Evolutionary conservation across 139 green algal species (phyloP).

Genomic region (Coelastrella sp.): DNA sequence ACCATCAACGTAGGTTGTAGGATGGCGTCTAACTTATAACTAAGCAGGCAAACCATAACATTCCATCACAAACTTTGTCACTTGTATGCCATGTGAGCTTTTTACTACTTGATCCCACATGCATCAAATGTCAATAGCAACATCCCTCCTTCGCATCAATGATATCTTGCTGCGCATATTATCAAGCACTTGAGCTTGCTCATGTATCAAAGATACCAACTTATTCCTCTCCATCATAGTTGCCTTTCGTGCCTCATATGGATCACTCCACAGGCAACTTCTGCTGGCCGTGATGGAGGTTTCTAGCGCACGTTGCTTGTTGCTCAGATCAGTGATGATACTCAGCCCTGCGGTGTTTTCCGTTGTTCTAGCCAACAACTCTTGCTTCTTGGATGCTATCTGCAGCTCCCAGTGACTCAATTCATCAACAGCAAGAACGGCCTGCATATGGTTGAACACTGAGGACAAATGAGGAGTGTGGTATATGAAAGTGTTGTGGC

Average conservation of each 20-base stretch:
- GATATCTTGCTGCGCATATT: neutral
- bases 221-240: conserved; percentile 63
- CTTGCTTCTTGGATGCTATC: conserved; percentile 51
- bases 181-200: conserved; percentile 35
- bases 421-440: conserved; percentile 51
- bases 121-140: neutral
- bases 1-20: too few species aligned
- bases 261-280: conserved; percentile 54
- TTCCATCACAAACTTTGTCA: too few species aligned
- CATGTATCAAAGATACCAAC: conserved; percentile 69
- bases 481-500: neutral
- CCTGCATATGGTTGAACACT: conserved; percentile 38
- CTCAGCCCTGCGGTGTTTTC: conserved; percentile 72
- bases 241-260: conserved; percentile 9
- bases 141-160: conserved; percentile 46
- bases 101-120: too few species aligned
- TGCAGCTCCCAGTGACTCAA: conserved; percentile 58
- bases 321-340: conserved; percentile 58
- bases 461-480: neutral
- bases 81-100: too few species aligned
- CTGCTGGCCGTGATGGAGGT: conserved; percentile 48
- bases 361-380: conserved; percentile 58
- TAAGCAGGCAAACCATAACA: too few species aligned
- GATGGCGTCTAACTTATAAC: too few species aligned
- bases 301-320: conserved; percentile 61